These are phyloP conservation scores for Elaeis guineensis DNA, from an alignment of 176 grass and related monocot genomes.

Conservation along the genomic window DNA sequence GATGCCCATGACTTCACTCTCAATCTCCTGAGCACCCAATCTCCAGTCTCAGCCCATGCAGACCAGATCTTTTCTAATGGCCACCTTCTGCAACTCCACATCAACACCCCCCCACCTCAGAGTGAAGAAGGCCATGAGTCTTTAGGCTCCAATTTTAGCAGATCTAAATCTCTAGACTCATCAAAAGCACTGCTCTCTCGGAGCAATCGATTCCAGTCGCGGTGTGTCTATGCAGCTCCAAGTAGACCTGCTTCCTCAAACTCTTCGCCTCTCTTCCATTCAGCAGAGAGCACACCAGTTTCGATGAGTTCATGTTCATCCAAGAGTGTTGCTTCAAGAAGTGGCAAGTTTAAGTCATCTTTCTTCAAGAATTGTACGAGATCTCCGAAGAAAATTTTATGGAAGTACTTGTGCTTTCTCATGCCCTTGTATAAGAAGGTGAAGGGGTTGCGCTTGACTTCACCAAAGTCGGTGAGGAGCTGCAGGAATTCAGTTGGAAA, in stretches of 20 bases:
- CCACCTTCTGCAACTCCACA: constrained; percentile 15
- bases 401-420: constrained; percentile 71
- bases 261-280: constrained; percentile 69
- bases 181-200: background rate
- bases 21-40: constrained; percentile 7
- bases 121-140: no score
- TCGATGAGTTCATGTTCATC: background rate
- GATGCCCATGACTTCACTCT: constrained; percentile 24
- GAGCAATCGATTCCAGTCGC: background rate
- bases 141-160: no score
- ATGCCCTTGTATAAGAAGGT: constrained; percentile 70
- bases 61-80: constrained; percentile 44
- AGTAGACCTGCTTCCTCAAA: constrained; percentile 8
- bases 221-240: background rate
- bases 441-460: constrained; percentile 30
- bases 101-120: no score
- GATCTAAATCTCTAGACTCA: no score
- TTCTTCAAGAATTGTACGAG: constrained; percentile 7
- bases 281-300: constrained; percentile 68
- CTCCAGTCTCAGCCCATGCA: constrained; percentile 23
- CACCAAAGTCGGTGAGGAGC: background rate
- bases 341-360: background rate
- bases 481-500: background rate
- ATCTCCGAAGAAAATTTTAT: constrained; percentile 55
- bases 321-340: background rate